These are phyloP conservation scores for Lasiosphaeria ovina DNA, from an alignment of 495 filamentous ascomycete genomes.

Conservation along the genomic window DNA sequence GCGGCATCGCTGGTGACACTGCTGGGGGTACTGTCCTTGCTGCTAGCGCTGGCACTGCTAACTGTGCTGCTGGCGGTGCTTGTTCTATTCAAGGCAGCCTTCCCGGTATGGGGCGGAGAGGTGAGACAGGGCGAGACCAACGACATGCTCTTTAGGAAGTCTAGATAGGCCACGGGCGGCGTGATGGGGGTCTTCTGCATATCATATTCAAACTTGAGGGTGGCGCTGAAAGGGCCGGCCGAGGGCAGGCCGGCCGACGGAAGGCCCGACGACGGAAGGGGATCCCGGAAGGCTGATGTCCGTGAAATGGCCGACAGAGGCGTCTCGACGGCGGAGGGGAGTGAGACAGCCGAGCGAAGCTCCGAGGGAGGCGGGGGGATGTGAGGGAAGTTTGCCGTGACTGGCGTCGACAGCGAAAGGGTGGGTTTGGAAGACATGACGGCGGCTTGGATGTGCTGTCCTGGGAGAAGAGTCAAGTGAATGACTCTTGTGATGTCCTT, in stretches of 20 bases:
- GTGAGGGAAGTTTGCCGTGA: conserved; percentile 73
- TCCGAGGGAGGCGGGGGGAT: conserved; percentile 59
- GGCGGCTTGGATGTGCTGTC: conserved; percentile 24
- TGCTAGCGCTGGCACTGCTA: conserved; percentile 27
- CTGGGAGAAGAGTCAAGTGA: conserved; percentile 36
- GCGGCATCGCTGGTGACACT: conserved; percentile 31
- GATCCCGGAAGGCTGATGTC: conserved; percentile 34
- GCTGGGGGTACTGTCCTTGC: conserved; percentile 20
- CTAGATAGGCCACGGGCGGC: conserved; percentile 86
- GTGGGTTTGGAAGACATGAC: conserved; percentile 63
- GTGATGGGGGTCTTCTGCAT: conserved; percentile 76
- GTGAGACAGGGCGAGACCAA: conserved; percentile 59
- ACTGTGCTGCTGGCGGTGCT: conserved; percentile 32
- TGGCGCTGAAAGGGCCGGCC: conserved; percentile 32
- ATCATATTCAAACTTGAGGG: conserved; percentile 33
- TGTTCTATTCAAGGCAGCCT: conserved; percentile 34
- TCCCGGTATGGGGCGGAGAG: conserved; percentile 45
- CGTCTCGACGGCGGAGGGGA: conserved; percentile 32
- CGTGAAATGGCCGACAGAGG: conserved; percentile 34
- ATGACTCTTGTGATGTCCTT: conserved; percentile 39
- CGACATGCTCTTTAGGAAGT: conserved; percentile 75
- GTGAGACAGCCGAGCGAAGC: conserved; percentile 47
- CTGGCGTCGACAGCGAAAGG: conserved; percentile 72
- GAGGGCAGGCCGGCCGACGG: conserved; percentile 37
- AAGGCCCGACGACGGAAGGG: conserved; percentile 28